Percentiles rank a stretch among this genome's conserved stretches.
These are phyloP conservation scores for Ganoderma meredithae DNA, from an alignment of 1,284 basidiomycete genomes.

Conservation along the genomic window DNA sequence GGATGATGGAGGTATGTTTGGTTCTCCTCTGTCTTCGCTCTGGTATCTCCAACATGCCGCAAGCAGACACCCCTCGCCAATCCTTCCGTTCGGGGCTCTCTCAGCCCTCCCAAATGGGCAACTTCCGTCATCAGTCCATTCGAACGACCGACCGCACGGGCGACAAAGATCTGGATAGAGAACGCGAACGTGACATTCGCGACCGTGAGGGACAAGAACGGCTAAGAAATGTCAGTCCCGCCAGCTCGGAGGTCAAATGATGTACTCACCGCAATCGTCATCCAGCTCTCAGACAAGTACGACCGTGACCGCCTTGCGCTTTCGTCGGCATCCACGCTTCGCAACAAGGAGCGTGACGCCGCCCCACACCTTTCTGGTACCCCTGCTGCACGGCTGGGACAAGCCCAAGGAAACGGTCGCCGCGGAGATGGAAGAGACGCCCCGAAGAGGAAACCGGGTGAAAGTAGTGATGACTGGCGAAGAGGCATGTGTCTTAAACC, in stretches of 20 bases:
- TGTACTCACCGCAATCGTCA: conserved; percentile 23
- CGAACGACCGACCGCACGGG: conserved; percentile 72
- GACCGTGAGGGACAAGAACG: conserved; percentile 81
- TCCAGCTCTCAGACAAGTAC: conserved; percentile 82
- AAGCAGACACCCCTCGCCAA: conserved; percentile 65
- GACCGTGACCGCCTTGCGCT: conserved; percentile 79
- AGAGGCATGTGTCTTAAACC: conserved; percentile 57
- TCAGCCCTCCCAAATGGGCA: conserved; percentile 89
- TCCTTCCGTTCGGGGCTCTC: conserved; percentile 75
- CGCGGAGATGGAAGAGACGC: conserved; percentile 65
- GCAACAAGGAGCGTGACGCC: conserved; percentile 73
- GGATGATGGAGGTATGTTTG: conserved; percentile 69
- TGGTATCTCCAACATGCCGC: conserved; percentile 16
- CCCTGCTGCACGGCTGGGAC: conserved; percentile 50
- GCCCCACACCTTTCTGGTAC: conserved; percentile 65
- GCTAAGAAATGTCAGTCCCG: conserved; percentile 68
- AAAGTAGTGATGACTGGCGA: conserved; percentile 81
- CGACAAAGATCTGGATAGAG: conserved; percentile 65
- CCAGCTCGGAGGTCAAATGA: conserved; percentile 15
- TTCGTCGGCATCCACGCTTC: conserved; percentile 51
- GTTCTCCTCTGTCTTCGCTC: neutral
- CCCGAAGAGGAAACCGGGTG: conserved; percentile 72
- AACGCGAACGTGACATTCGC: conserved; percentile 68
- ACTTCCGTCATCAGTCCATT: conserved; percentile 85
- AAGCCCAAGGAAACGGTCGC: conserved; percentile 52